Evolutionary conservation across 2,329 filamentous ascomycete species (phyloP), one percentile per base, ranked within the genome.

Genomic region (Biscogniauxia marginata): DNA sequence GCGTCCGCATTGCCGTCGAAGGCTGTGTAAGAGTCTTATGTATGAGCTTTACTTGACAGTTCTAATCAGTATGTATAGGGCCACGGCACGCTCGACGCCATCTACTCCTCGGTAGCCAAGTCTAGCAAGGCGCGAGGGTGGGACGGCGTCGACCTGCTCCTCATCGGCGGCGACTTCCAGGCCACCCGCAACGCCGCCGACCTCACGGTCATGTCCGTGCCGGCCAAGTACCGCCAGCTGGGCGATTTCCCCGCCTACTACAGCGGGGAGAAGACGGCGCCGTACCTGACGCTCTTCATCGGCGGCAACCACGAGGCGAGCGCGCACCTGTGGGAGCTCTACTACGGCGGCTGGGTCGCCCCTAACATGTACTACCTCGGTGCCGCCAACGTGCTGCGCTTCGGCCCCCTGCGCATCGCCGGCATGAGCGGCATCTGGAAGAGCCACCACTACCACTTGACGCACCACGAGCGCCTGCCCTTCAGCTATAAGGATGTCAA

Each of bases 341-440:
- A 91, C 76, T 96, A 98, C 70, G 95, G 95, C 51, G 95, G 95
- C 50, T 99, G 95, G 95, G 95, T 91, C 5, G 93, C 93, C 7
- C 92, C 91, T 7, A 96, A 95, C 64, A 98, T 99, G 61, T 99
- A 97, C 79, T 99, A 97, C 75, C 82, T 98, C 72, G 95, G 95
- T 49, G 91, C 92, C 30, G 91, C 95, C 57, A 97, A 96, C 69
- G 87, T 99, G 7, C 71, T 99, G 44, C 87, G 88, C 18, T 79
- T 96, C 25, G 93, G 93, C 0, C 88, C 90, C 1, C 76, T 99
- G 49, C 86, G 95, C 20, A 96, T 99, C 59, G 90, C 91, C 34
- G 93, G 89, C 4, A 79, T 98, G 71, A 95, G 91, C 52, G 95
- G 95, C 5, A 99, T 99, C 61, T 99, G 91, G 90, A 97, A 97